Base-by-base conservation (phyloP, 2,329 filamentous ascomycete genomes). In the Pseudogymnoascus sp. region DNA sequence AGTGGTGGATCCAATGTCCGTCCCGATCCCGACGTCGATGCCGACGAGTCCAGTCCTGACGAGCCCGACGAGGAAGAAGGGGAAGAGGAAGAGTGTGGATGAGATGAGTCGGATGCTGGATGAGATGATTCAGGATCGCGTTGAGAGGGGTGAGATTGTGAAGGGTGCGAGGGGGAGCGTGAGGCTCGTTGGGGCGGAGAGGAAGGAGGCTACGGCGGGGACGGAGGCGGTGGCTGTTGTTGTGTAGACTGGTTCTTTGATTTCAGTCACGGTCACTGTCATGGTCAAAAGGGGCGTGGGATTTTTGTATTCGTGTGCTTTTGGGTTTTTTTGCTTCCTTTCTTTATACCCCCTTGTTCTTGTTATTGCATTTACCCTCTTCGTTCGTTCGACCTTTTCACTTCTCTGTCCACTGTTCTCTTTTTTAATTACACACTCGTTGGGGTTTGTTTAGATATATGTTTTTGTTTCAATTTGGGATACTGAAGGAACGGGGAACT, bases 81-180 rank as follows among this genome's bases (percentile, higher is more conserved):
- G 47, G n/a, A 62, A 67, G 18, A 70, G 79, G 11, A 85, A 82
- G 76, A 90, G 89, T 66, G 88, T 94, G 35, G 91, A 96, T 68
- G 92, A 96, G 74, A 92, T 97, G 86, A 96, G 90, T 66, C 85
- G 86, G 68, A 91, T 97, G 77, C 82, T 97, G 25, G 93, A 97
- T 69, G 91, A 96, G 75, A 97, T 97, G 93, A 94, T 97, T 63
- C 89, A 92, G 70, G 89, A 93, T 70, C 85, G 89, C 62, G 88
- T 95, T 60, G 89, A 94, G 68, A 85, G 80, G 59, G 90, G 89
- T 20, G 84, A 90, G 60, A 76, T 90, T 20, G 79, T 90, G 30
- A 84, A 88, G 68, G 81, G 86, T 59, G 76, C 76, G 59, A 79
- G 86, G 63, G 88, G 87, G 39, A 90, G 86, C 69, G 81, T 90